Evolutionary conservation across 495 filamentous ascomycete genomes (phyloP).

Genomic region (Stereocaulon alpinum): DNA sequence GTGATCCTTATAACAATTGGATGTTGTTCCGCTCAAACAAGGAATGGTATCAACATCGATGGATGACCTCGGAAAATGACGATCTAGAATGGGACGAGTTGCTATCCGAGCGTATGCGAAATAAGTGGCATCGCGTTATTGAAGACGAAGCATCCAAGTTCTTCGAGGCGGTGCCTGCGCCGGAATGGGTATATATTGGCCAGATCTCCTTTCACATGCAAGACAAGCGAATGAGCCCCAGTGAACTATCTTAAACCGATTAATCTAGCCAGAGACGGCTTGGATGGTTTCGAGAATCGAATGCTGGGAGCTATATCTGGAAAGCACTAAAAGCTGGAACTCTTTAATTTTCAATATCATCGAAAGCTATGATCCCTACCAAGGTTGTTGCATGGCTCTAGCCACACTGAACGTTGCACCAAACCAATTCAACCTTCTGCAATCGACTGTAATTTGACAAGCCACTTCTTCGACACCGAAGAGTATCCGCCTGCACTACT

Average conservation of each 20-base stretch:
- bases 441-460: no score
- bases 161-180: neutral
- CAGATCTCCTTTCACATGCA: neutral
- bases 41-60: no score
- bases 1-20: conserved; percentile 4
- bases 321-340: no score
- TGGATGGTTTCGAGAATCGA: neutral
- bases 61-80: neutral
- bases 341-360: no score
- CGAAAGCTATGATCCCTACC: no score
- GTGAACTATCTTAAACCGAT: neutral
- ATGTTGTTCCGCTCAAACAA: neutral
- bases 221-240: neutral
- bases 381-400: no score
- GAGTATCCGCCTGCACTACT: no score
- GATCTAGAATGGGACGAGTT: neutral
- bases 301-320: neutral
- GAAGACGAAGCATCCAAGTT: neutral
- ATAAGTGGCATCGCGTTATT: neutral
- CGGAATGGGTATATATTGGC: neutral
- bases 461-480: no score
- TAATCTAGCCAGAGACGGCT: no score
- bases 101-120: no score
- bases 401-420: no score
- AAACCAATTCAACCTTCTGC: no score